Evolutionary conservation across 352 stramenopile species (phyloP), one percentile per base, ranked within the genome.

Genomic region (Phytophthora vignae): DNA sequence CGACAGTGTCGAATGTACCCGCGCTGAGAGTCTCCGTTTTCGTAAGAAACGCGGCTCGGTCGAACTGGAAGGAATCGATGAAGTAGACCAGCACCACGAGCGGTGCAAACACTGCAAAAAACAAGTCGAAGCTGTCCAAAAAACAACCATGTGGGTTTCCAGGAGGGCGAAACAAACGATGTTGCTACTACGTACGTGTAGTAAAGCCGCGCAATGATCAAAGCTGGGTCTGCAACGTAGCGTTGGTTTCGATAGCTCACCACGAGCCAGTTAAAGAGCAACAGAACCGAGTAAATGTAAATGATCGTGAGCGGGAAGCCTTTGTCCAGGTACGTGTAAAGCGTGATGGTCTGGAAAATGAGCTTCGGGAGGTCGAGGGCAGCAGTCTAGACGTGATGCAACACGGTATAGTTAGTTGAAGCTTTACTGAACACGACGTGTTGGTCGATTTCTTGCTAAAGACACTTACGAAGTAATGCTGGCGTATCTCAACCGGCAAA

Each of bases 31-130:
- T 64, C n/a, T 79, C 72, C 0, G 62, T 44, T 11, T 64, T 54
- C 21, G 64, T 75, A 1, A 46, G 19, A 31, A 71, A 82, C 1
- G 60, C 55, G 0, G 38, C 54, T 14, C 74, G 71, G 48, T 81
- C 74, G 29, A 85, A 81, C 8, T 78, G 17, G 29, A 85, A 85
- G 7, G 73, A 71, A 17, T 67, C 40, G 17, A 72, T 57, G 3
- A 71, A 68, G 49, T 81, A 85, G 1, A 71, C 29, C 19, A 85
- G 48, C 27, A 85, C 72, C 10, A 76, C 49, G 15, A 81, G 29
- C 12, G 71, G 63, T 15, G 78, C 65, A 10, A 81, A 85, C 2
- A 74, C 78, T 3, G 72, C 78, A 42, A 85, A 84, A 59, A 85
- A 82, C 38, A 85, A 62, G 38, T 85, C 74, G 27, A 78, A 78